Conservation (phyloP, 352 stramenopile species). For the Pythium phragmiticola region DNA sequence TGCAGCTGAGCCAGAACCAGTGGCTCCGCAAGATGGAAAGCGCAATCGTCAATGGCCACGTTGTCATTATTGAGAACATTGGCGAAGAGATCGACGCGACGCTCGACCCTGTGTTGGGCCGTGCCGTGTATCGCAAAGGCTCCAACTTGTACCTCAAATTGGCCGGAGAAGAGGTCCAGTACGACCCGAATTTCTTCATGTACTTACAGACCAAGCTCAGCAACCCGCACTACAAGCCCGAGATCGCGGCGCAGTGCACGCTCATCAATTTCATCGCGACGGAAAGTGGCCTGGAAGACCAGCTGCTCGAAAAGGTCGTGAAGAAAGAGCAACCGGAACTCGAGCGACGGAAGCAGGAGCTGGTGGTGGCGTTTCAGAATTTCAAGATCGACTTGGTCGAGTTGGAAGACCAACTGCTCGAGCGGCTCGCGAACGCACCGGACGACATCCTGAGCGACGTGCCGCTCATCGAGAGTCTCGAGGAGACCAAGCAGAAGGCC, state of each 20-base stretch:
- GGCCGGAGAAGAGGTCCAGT: constrained; percentile 88
- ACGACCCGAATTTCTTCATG: constrained; percentile 83
- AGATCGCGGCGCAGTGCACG: constrained; percentile 91
- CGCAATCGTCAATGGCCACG: constrained; percentile 94
- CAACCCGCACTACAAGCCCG: constrained; percentile 91
- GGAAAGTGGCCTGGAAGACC: constrained; percentile 87
- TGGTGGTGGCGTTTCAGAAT: constrained; percentile 88
- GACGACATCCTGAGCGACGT: constrained; percentile 92
- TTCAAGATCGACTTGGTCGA: constrained; percentile 92
- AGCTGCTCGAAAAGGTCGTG: constrained; percentile 88
- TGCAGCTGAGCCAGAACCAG: constrained; percentile 96
- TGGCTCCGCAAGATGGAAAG: constrained; percentile 94
- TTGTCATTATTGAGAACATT: constrained; percentile 92
- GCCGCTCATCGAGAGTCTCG: constrained; percentile 88
- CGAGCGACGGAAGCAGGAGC: constrained; percentile 85
- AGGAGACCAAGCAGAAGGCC: constrained; percentile 89
- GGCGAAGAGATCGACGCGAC: constrained; percentile 84
- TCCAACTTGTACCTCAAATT: constrained; percentile 87
- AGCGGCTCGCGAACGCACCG: constrained; percentile 88
- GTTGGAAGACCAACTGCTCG: constrained; percentile 88
- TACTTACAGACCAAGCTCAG: constrained; percentile 91
- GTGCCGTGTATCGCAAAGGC: constrained; percentile 88
- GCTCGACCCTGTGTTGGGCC: constrained; percentile 88
- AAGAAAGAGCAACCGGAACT: constrained; percentile 88
- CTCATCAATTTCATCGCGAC: constrained; percentile 96